Base-by-base conservation (phyloP, 495 filamentous ascomycete genomes). In the Penicillium coprophilum region DNA sequence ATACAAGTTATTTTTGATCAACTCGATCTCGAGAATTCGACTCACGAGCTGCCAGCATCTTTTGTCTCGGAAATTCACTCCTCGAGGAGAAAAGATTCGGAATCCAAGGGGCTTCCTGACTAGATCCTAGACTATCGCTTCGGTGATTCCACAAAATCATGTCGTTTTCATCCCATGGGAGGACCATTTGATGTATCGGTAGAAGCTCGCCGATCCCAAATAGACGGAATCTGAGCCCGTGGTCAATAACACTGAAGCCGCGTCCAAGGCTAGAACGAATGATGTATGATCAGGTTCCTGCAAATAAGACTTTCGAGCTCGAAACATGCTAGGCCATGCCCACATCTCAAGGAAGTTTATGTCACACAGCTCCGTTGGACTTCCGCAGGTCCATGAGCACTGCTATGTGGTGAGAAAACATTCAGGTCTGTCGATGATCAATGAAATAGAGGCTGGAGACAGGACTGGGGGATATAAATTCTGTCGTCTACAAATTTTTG, bases 21-120 rank as follows among this genome's bases (percentile, higher is more conserved):
- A 28, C 6, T 28, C 23, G 1, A 15, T n/a, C 3, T 46, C 44
- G 23, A 46, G 23, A 17, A 46, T 28, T 46, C 8, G 44, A 11
- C 15, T 46, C 44, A 30, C 30, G 44, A 46, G 44, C 6, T 28
- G 23, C 44, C 44, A 46, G 44, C 44, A 46, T 46, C 43, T 11
- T 10, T 46, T 23, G 6, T 46, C 21, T 45, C n/a, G 20, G 19
- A 45, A 45, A 17, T n/a, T n/a, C n/a, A n/a, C n/a, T n/a, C n/a
- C n/a, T n/a, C n/a, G n/a, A n/a, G n/a, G n/a, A 15, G 23, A 45
- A 12, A 15, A 45, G 10, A 0, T 40, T 45, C 20, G 21, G 12
- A 24, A 2, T 45, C 2, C 4, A 23, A n/a, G 6, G 6, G 31
- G 12, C 12, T 11, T 45, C 1, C 3, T 45, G n/a, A n/a, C n/a